phyloP scores from a whole-genome alignment of 2,329 filamentous ascomycete species.

The Scolecobasidium constrictum region DNA sequence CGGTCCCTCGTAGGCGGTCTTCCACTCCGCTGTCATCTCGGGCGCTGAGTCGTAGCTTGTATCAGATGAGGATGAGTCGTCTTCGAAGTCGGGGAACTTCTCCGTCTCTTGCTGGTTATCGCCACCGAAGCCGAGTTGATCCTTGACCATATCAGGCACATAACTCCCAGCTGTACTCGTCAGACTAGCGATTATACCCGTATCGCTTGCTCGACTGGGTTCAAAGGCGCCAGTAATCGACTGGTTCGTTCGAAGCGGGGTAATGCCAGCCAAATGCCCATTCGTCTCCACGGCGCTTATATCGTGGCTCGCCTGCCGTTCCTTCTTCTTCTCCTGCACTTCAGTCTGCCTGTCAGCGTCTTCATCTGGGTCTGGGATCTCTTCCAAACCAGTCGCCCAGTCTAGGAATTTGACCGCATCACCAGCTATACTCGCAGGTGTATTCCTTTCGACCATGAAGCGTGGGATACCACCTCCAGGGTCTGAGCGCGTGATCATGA shows the following conservation, averaged over 20 bases:
- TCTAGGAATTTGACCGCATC: conserved; percentile 75
- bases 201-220: neutral
- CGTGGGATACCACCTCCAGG: conserved; percentile 79
- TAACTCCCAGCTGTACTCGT: conserved; percentile 21
- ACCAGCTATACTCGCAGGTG: conserved; percentile 65
- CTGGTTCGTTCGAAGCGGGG: neutral
- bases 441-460: conserved; percentile 85
- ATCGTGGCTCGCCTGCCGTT: conserved; percentile 1
- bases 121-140: conserved; percentile 7
- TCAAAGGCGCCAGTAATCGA: neutral
- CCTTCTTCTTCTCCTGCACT: conserved; percentile 12
- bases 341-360: conserved; percentile 16
- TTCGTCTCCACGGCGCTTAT: conserved; percentile 6
- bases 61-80: conserved; percentile 14
- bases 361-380: conserved; percentile 26
- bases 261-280: conserved; percentile 5
- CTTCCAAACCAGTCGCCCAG: conserved; percentile 53
- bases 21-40: conserved; percentile 32
- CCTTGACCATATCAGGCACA: conserved; percentile 16
- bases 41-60: conserved; percentile 21
- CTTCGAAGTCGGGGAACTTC: conserved; percentile 2
- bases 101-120: conserved; percentile 8
- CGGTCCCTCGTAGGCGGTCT: conserved; percentile 19
- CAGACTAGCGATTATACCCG: conserved; percentile 20
- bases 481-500: conserved; percentile 85